These are phyloP conservation scores for Plectosphaerella cucumerina DNA, from an alignment of 2,329 filamentous ascomycete species.

Conservation along the genomic window DNA sequence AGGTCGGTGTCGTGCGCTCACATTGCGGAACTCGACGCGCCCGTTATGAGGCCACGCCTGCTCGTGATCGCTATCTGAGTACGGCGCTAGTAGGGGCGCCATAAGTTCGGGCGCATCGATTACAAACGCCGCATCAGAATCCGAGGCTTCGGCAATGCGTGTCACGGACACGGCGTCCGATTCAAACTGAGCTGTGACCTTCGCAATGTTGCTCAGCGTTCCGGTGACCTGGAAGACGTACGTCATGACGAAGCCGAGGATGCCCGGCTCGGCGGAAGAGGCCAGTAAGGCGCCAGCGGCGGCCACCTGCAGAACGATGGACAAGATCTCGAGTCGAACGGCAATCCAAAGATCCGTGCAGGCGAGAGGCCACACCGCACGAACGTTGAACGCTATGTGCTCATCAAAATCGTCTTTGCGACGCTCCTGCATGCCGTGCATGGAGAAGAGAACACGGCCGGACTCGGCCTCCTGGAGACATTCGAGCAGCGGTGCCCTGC, in stretches of 20 bases:
- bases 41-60: slow-evolving; percentile 21
- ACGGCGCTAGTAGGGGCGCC: background rate
- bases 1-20: slow-evolving; percentile 19
- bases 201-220: slow-evolving; percentile 2
- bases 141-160: slow-evolving; percentile 20
- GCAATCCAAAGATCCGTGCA: slow-evolving; percentile 5
- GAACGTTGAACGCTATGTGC: background rate
- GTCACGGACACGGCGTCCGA: slow-evolving; percentile 21
- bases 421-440: background rate
- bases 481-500: background rate
- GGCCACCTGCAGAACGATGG: slow-evolving; percentile 1
- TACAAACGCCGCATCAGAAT: slow-evolving; percentile 2
- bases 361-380: background rate
- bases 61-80: slow-evolving; percentile 7
- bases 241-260: slow-evolving; percentile 8
- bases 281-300: background rate
- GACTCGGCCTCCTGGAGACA: slow-evolving; percentile 1
- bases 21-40: slow-evolving; percentile 1
- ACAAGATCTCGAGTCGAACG: slow-evolving; percentile 5
- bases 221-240: slow-evolving; percentile 6
- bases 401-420: background rate
- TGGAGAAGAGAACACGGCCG: slow-evolving; percentile 1
- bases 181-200: slow-evolving; percentile 16
- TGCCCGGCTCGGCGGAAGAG: background rate
- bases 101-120: slow-evolving; percentile 12